Percentiles rank a stretch among this genome's conserved stretches.
Evolutionary conservation across 495 filamentous ascomycete species (phyloP).

Genomic region (Hyaloscypha hepaticicola): DNA sequence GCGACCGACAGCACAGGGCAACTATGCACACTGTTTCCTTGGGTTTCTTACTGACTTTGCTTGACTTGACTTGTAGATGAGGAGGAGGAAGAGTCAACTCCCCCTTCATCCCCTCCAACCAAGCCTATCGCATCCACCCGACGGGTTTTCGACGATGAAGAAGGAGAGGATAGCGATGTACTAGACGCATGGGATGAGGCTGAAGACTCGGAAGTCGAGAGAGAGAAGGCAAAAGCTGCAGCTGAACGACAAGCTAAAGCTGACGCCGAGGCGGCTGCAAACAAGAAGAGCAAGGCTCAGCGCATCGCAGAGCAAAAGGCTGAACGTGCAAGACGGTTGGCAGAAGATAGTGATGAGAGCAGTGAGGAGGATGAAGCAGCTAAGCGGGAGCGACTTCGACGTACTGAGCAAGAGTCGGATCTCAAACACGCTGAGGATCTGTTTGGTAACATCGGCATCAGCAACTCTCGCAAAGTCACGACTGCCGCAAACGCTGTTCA

Average conservation of each 20-base stretch:
- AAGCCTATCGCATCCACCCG: constrained; percentile 56
- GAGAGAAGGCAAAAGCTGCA: constrained; percentile 86
- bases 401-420: constrained; percentile 83
- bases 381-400: constrained; percentile 67
- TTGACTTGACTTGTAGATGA: constrained; percentile 54
- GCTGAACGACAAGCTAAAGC: constrained; percentile 86
- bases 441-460: constrained; percentile 76
- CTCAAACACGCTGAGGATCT: constrained; percentile 89
- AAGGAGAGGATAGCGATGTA: constrained; percentile 76
- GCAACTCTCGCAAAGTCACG: constrained; percentile 58
- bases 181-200: constrained; percentile 97
- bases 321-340: constrained; percentile 47
- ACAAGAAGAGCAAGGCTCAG: constrained; percentile 86
- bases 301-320: constrained; percentile 77
- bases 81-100: constrained; percentile 62
- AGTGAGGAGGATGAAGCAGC: constrained; percentile 67
- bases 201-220: constrained; percentile 95
- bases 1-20: constrained; percentile 28
- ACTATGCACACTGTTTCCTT: constrained; percentile 21
- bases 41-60: constrained; percentile 39
- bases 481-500: constrained; percentile 62
- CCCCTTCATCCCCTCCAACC: constrained; percentile 60
- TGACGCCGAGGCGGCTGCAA: constrained; percentile 85
- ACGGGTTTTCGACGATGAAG: constrained; percentile 89
- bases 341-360: constrained; percentile 53